Base-by-base conservation (phyloP, 805 yeast genomes). In the Sungouiella blattae region DNA sequence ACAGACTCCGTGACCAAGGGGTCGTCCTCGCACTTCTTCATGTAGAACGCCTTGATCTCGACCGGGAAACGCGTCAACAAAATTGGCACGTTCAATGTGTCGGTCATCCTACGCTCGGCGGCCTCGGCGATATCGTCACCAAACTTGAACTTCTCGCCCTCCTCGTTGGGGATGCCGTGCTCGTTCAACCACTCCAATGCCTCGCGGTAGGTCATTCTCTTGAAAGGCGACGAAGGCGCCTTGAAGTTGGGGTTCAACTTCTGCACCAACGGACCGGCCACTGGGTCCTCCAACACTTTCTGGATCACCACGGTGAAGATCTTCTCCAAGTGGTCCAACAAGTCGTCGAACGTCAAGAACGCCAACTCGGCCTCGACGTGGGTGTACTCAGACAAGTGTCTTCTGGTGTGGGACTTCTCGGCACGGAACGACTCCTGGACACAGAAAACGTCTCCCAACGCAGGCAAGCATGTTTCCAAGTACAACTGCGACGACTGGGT, bases 91-190 rank as follows among this genome's bases (percentile, higher is more conserved):
- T 89, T 89, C 62, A 93, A 83, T 40, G 85, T 77, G 62, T 93
- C 99, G 22, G 96, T 87, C 99, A 93, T 93, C 66, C 83, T 86
- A 63, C 99, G 85, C 76, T 93, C 99, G 40, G 97, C 98, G 37
- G 98, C 98, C 71, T 93, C 99, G 42, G 98, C 97, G 47, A 93
- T 93, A 63, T 93, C 99, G 59, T 93, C 99, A 63, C 99, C 99
- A 51, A 93, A 93, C 67, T 83, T 78, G 81, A 91, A 93, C 50
- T 72, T 69, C 60, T 87, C 84, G 44, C 93, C 97, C 9, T 91
- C 96, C 71, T 93, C 98, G 77, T 91, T 93, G 55, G 81, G 80
- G 54, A 94, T 79, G 36, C 83, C 91, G 67, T 91, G 87, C 67
- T 89, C 97, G 77, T 87, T 87, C 66, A 93, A 80, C 98, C 98